A percentile compares a stretch with the other conserved stretches of the same genome.
Evolutionary conservation across 495 filamentous ascomycete species (phyloP).

Genomic region (Neurospora sp.): DNA sequence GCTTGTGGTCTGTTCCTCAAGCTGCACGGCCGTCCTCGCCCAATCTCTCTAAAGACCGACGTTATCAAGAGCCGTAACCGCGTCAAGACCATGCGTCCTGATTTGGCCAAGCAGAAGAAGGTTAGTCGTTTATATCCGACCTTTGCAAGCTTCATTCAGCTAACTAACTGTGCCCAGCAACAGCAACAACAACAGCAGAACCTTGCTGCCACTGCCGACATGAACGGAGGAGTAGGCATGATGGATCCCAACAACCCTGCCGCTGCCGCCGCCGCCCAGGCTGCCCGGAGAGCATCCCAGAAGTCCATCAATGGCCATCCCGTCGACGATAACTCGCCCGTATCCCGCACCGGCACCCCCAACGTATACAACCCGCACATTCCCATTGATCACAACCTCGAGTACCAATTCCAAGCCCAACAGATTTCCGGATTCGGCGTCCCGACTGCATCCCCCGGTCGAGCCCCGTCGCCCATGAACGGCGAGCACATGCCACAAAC

Average conservation of each 20-base stretch:
- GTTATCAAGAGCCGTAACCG: conserved; percentile 99
- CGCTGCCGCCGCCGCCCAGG: conserved; percentile 21
- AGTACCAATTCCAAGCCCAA: conserved; percentile 48
- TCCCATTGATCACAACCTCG: conserved; percentile 58
- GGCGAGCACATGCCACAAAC: conserved; percentile 65
- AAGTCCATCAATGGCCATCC: conserved; percentile 62
- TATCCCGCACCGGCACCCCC: conserved; percentile 80
- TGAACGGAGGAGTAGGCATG: conserved; percentile 34
- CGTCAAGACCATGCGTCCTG: conserved; percentile 73
- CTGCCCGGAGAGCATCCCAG: conserved; percentile 53
- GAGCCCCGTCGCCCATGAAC: conserved; percentile 56
- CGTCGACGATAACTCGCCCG: conserved; percentile 72
- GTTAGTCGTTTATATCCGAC: conserved; percentile 28
- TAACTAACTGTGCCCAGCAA: background rate
- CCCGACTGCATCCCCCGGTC: conserved; percentile 56
- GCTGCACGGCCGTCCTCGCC: conserved; percentile 83
- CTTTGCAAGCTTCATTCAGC: background rate
- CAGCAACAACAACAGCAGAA: conserved; percentile 26
- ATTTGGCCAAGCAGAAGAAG: conserved; percentile 81
- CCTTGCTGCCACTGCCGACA: conserved; percentile 42
- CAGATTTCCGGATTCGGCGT: conserved; percentile 32
- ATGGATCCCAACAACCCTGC: conserved; percentile 35
- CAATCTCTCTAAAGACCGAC: conserved; percentile 96
- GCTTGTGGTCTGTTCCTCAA: conserved; percentile 96
- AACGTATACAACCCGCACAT: conserved; percentile 51